A percentile compares a stretch with the other conserved stretches of the same genome.
These are phyloP conservation scores for Phytophthora nicotianae DNA, from an alignment of 352 stramenopile genomes.

Conservation along the genomic window DNA sequence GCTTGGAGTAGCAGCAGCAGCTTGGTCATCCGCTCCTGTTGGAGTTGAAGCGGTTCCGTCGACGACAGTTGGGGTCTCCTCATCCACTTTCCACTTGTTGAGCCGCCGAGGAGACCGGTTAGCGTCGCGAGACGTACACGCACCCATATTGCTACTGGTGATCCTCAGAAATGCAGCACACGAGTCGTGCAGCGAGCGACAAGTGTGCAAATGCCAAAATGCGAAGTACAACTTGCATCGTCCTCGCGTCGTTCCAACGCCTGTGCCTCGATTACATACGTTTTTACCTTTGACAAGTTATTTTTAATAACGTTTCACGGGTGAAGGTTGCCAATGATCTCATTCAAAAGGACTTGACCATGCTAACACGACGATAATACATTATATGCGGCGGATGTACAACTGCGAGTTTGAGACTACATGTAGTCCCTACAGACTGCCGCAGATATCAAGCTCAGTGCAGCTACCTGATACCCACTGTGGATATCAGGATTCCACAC, in stretches of 20 bases:
- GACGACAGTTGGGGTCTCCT: slow-evolving; percentile 17
- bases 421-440: too few species aligned
- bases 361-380: too few species aligned
- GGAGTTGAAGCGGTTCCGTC: slow-evolving; percentile 25
- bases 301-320: too few species aligned
- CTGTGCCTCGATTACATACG: slow-evolving; percentile 17
- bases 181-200: background rate
- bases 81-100: slow-evolving; percentile 55
- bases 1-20: slow-evolving; percentile 9
- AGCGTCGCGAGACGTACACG: slow-evolving; percentile 44
- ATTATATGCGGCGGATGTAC: too few species aligned
- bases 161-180: too few species aligned
- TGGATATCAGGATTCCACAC: too few species aligned
- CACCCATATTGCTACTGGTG: slow-evolving; percentile 44
- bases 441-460: too few species aligned
- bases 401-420: too few species aligned
- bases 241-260: slow-evolving; percentile 28
- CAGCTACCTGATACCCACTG: background rate
- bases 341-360: too few species aligned
- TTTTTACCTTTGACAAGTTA: too few species aligned
- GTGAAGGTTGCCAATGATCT: too few species aligned
- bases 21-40: slow-evolving; percentile 14
- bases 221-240: slow-evolving; percentile 12
- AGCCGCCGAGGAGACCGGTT: slow-evolving; percentile 32
- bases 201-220: slow-evolving; percentile 1